Evolutionary conservation across 1,284 basidiomycete genomes (phyloP).

Genomic region (Cystobasidiaceae sp.): DNA sequence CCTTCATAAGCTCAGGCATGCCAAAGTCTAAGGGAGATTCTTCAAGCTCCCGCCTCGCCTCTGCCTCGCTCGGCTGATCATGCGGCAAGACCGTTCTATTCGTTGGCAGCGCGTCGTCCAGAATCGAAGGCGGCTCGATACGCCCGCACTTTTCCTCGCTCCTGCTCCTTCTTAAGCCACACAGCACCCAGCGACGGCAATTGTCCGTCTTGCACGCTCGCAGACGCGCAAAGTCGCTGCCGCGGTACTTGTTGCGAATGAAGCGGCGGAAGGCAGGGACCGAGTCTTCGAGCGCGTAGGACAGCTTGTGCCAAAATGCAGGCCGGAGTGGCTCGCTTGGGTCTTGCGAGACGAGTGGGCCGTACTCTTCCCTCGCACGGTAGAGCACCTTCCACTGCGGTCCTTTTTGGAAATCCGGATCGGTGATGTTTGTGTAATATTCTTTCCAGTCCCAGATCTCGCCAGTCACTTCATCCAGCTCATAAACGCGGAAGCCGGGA

Average conservation of each 20-base stretch:
- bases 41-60: background rate
- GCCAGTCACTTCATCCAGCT: slow-evolving; percentile 55
- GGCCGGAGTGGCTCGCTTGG: slow-evolving; percentile 47
- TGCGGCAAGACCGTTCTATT: background rate
- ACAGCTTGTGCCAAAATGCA: slow-evolving; percentile 60
- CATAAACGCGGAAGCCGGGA: slow-evolving; percentile 55
- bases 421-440: slow-evolving; percentile 46
- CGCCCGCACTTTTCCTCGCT: slow-evolving; percentile 21
- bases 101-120: background rate
- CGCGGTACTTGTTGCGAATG: slow-evolving; percentile 26
- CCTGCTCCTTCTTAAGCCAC: slow-evolving; percentile 5
- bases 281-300: slow-evolving; percentile 55
- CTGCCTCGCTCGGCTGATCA: background rate
- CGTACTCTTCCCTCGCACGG: slow-evolving; percentile 54
- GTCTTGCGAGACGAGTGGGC: slow-evolving; percentile 28
- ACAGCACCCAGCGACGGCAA: background rate
- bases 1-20: slow-evolving; percentile 5
- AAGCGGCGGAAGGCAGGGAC: slow-evolving; percentile 53
- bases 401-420: slow-evolving; percentile 38
- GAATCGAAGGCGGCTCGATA: background rate
- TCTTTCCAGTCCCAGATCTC: slow-evolving; percentile 54
- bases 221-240: background rate
- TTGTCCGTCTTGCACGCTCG: background rate
- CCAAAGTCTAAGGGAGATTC: slow-evolving; percentile 11
- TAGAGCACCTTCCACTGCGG: slow-evolving; percentile 58